Evolutionary conservation across 2,329 filamentous ascomycete genomes (phyloP).

Genomic region (Ascocoryne sarcoides): DNA sequence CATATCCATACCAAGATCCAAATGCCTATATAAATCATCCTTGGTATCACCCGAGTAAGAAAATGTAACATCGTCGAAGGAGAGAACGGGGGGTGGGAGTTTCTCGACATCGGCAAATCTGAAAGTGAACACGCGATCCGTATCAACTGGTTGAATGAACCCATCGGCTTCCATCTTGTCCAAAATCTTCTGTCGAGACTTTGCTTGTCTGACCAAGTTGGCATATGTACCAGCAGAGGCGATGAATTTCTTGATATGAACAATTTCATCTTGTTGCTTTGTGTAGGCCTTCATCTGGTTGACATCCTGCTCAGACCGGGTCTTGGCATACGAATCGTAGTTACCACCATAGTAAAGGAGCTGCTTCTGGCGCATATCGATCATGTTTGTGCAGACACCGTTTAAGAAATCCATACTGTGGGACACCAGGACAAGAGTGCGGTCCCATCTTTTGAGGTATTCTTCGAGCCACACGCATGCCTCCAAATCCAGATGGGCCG

Average conservation of each 20-base stretch:
- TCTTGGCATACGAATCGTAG: conserved; percentile 98
- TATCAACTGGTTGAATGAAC: conserved; percentile 83
- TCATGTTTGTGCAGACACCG: conserved; percentile 96
- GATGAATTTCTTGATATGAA: conserved; percentile 99
- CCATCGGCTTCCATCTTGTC: conserved; percentile 99
- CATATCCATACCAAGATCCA: conserved; percentile 99
- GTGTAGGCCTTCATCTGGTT: conserved; percentile 99
- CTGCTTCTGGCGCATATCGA: conserved; percentile 87
- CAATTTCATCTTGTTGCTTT: conserved; percentile 98
- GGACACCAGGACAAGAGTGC: conserved; percentile 90
- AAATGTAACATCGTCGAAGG: conserved; percentile 96
- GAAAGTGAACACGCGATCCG: conserved; percentile 91
- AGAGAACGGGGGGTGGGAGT: conserved; percentile 92
- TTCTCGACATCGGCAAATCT: conserved; percentile 98
- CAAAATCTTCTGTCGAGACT: conserved; percentile 98
- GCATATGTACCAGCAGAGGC: conserved; percentile 98
- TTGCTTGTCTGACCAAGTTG: conserved; percentile 97
- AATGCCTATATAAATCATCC: conserved; percentile 92
- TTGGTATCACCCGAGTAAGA: conserved; percentile 85
- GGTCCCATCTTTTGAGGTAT: conserved; percentile 99
- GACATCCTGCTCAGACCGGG: conserved; percentile 82
- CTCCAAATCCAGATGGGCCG: conserved; percentile 97
- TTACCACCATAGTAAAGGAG: conserved; percentile 99
- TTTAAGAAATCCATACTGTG: conserved; percentile 99
- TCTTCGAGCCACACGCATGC: conserved; percentile 99